Evolutionary conservation across 2,329 filamentous ascomycete species (phyloP).

Genomic region (Cucurbitaria berberidis): DNA sequence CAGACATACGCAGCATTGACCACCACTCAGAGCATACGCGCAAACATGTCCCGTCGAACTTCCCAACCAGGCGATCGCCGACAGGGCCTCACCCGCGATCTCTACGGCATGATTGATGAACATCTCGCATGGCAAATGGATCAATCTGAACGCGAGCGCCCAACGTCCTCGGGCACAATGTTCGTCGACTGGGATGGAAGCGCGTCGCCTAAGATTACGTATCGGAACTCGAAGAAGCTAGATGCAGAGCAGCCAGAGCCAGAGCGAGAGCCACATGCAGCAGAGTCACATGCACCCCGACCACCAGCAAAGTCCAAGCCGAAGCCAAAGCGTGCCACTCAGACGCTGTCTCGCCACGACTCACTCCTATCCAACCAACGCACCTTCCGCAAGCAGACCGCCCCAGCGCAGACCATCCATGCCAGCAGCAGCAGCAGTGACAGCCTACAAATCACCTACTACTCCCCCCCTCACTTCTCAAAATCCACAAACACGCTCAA

Average conservation of each 20-base stretch:
- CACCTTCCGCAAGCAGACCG: not conserved
- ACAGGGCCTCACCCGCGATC: conserved; percentile 6
- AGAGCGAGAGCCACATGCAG: not conserved
- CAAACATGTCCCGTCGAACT: not conserved
- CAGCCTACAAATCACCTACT: not conserved
- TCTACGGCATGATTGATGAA: conserved; percentile 26
- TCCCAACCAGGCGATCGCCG: not conserved
- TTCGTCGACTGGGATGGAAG: conserved; percentile 29
- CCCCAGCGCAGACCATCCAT: not conserved
- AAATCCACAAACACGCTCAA: not conserved
- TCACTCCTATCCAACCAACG: not conserved
- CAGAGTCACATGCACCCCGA: no score
- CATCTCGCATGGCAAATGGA: conserved; percentile 20
- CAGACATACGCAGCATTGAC: no score
- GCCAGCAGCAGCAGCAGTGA: no score
- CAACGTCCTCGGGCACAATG: conserved; percentile 19
- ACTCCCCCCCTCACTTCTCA: not conserved
- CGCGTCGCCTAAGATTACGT: not conserved
- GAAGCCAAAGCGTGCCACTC: no score
- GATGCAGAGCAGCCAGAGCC: no score
- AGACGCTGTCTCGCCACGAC: not conserved
- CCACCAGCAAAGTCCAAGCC: no score
- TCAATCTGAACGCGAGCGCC: conserved; percentile 1
- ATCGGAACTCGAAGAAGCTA: not conserved
- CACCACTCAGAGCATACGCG: not conserved